Conservation (phyloP, 495 filamentous ascomycete genomes). For the Cryomyces minteri region DNA sequence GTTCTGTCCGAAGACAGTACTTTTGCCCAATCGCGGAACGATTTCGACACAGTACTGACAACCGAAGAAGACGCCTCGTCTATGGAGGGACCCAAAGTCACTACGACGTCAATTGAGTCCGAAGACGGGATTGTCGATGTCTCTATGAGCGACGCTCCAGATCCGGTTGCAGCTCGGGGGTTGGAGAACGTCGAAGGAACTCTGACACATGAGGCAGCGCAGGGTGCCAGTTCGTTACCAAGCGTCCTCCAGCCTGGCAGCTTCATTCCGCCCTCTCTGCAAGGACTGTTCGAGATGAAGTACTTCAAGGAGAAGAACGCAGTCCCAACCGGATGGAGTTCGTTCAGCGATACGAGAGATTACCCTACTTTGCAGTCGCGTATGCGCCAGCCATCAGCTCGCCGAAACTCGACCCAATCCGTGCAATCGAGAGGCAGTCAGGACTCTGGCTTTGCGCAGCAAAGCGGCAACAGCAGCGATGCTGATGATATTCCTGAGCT, state of each 20-base stretch:
- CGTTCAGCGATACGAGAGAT: constrained; percentile 32
- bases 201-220: constrained; percentile 20
- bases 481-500: not conserved
- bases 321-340: constrained; percentile 47
- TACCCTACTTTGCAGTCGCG: constrained; percentile 41
- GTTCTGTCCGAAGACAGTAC: constrained; percentile 31
- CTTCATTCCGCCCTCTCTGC: constrained; percentile 34
- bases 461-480: not conserved
- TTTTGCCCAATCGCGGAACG: constrained; percentile 28
- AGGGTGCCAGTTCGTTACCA: constrained; percentile 4
- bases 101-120: constrained; percentile 61
- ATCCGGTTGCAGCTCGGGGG: constrained; percentile 9
- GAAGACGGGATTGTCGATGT: constrained; percentile 88
- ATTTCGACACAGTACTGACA: constrained; percentile 53
- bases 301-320: constrained; percentile 32
- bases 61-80: constrained; percentile 58
- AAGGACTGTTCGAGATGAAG: constrained; percentile 52
- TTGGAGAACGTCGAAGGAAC: constrained; percentile 6
- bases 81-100: constrained; percentile 46
- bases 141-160: constrained; percentile 50
- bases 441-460: not conserved
- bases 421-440: not conserved
- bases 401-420: not conserved
- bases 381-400: not conserved
- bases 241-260: constrained; percentile 21